phyloP scores from a whole-genome alignment of 257 asterid genomes.

The Scutellaria barbata region DNA sequence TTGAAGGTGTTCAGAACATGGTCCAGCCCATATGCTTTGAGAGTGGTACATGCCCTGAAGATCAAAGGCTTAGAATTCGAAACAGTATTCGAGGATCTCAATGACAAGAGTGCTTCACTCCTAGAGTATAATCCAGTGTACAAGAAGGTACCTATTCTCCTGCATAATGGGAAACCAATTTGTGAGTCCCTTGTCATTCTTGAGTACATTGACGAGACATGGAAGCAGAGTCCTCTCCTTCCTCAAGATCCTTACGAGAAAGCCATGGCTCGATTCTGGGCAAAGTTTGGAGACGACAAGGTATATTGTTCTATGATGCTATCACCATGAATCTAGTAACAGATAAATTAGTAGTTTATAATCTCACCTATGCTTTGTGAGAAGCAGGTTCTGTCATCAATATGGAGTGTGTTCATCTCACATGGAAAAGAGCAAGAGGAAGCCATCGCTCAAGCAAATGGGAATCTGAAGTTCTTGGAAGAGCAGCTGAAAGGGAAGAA shows the following conservation, averaged over 20 bases:
- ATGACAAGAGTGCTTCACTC: slow-evolving; percentile 58
- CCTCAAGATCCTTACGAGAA: slow-evolving; percentile 71
- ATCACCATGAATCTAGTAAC: neutral
- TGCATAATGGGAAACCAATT: slow-evolving; percentile 72
- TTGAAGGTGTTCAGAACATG: slow-evolving; percentile 69
- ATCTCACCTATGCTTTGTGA: neutral
- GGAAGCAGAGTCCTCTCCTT: slow-evolving; percentile 62
- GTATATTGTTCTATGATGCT: slow-evolving; percentile 34
- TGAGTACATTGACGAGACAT: slow-evolving; percentile 73
- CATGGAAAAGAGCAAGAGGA: slow-evolving; percentile 51
- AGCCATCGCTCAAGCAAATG: slow-evolving; percentile 40
- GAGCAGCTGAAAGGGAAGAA: slow-evolving; percentile 59
- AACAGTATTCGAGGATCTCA: slow-evolving; percentile 54
- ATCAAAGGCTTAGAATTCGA: slow-evolving; percentile 64
- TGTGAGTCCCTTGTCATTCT: slow-evolving; percentile 79
- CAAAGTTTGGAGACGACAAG: slow-evolving; percentile 71
- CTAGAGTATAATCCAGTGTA: slow-evolving; percentile 62
- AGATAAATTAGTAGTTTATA: neutral
- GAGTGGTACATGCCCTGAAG: slow-evolving; percentile 61
- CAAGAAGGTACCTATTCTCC: slow-evolving; percentile 64
- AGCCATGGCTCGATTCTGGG: slow-evolving; percentile 76
- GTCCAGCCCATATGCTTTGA: slow-evolving; percentile 67
- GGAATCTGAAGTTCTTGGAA: slow-evolving; percentile 50
- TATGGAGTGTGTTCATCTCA: slow-evolving; percentile 42
- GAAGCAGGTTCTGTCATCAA: slow-evolving; percentile 53